A percentile compares a stretch with the other conserved stretches of the same genome.
Conservation (phyloP, 176 grass and related monocot species). For the Puccinellia tenuiflora region DNA sequence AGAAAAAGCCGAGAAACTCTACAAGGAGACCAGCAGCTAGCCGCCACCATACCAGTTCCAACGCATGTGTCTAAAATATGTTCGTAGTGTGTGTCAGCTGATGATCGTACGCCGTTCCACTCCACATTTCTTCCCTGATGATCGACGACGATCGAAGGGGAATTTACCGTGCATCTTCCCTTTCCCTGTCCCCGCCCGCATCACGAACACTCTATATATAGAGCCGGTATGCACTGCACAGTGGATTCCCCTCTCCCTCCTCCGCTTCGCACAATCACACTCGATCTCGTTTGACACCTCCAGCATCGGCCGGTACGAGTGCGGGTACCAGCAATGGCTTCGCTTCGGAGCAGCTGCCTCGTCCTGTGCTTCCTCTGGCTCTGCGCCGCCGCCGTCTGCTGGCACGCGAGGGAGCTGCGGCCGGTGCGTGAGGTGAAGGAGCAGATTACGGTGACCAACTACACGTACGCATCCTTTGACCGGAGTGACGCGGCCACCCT, state of each 20-base stretch:
- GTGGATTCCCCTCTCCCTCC: neutral
- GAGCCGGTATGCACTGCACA: neutral
- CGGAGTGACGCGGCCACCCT: neutral
- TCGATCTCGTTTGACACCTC: neutral
- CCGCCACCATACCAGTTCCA: neutral
- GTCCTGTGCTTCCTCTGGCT: neutral
- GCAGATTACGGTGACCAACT: neutral
- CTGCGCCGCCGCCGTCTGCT: neutral
- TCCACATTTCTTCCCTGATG: neutral
- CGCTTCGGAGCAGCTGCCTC: neutral
- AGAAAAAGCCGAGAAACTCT: neutral
- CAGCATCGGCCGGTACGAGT: neutral
- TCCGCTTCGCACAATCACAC: neutral
- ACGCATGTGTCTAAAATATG: neutral
- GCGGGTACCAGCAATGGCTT: neutral
- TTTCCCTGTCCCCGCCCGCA: neutral
- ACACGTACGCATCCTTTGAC: conserved; percentile 24
- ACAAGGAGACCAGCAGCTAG: neutral
- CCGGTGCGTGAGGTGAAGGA: neutral
- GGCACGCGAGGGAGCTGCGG: conserved; percentile 6
- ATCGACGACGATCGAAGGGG: neutral
- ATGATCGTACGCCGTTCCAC: neutral
- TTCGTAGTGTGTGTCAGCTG: neutral
- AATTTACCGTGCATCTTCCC: conserved; percentile 14
- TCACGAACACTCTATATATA: conserved; percentile 12